Base-by-base conservation (phyloP, 768 basidiomycete species). In the Cystofilobasidium macerans region DNA sequence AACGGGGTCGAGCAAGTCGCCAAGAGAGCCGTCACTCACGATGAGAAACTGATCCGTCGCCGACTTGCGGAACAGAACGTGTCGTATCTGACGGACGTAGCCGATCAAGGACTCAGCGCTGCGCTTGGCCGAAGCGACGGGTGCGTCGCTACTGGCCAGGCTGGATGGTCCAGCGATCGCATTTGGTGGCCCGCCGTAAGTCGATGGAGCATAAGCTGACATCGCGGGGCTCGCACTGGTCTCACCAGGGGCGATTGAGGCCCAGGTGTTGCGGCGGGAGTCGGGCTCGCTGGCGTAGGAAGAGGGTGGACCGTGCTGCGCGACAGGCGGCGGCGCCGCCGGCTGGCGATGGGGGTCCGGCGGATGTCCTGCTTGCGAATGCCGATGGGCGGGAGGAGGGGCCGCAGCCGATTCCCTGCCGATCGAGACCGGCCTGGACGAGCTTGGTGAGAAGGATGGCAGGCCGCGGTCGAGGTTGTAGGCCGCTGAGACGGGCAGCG, bases 391-490 rank as follows among this genome's bases (percentile, higher is more conserved):
- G 47, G 32, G 26, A 33, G 33, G 24, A 32, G n/a, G 26, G 38
- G 61, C 35, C 51, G 38, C 35, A 33, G 48, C 35, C 35, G 33
- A 8, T 22, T 35, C n/a, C 35, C 26, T 28, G 30, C 16, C 9
- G 33, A 33, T n/a, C 1, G 48, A 53, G 26, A 32, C 36, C 51
- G 32, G 62, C 35, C 13, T 24, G 62, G 20, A 13, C 45, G 45
- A 16, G 22, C 4, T 20, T 20, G 45, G 14, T 5, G 20, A 26
- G n/a, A 42, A 35, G 20, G 32, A 3, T 6, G 36, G 36, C 14
- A 24, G 26, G 54, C 16, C 20, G 16, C 53, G 53, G 38, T 42
- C 36, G 58, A 59, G 26, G 62, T 43, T 61, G 60, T 51, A 35
- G 35, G 36, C 62, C 14, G 53, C 53, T 28, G 51, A 56, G 20